Evolutionary conservation across 352 stramenopile genomes (phyloP).

Genomic region (Phytopythium aichiense): DNA sequence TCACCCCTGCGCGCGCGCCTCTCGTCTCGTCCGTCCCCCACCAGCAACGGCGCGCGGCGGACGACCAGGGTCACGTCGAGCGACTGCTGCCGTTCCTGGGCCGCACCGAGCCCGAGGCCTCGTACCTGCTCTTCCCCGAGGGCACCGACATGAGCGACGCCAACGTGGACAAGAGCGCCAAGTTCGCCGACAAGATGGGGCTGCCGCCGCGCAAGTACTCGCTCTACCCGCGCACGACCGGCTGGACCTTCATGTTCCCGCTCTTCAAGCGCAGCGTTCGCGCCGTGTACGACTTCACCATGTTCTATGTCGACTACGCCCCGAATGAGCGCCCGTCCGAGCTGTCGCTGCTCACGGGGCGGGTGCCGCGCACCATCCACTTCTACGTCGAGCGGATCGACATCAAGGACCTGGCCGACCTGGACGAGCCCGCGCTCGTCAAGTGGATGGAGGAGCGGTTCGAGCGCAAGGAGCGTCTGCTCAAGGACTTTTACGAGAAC

Average conservation of each 20-base stretch:
- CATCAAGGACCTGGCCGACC: constrained; percentile 30
- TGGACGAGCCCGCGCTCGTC: constrained; percentile 37
- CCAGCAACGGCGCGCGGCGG: constrained; percentile 55
- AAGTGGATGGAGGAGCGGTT: constrained; percentile 66
- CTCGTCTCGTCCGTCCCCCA: neutral
- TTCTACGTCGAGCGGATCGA: constrained; percentile 69
- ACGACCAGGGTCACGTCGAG: constrained; percentile 53
- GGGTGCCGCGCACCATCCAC: constrained; percentile 54
- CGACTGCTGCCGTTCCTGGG: constrained; percentile 56
- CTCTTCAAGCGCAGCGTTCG: constrained; percentile 47
- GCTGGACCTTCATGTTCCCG: constrained; percentile 75
- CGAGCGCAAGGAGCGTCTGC: constrained; percentile 54
- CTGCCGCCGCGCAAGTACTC: constrained; percentile 49
- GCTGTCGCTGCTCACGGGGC: constrained; percentile 48
- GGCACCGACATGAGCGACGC: constrained; percentile 67
- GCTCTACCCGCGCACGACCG: constrained; percentile 73
- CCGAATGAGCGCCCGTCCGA: constrained; percentile 65
- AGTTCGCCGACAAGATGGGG: constrained; percentile 50
- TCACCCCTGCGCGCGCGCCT: neutral
- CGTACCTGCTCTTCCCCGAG: constrained; percentile 80
- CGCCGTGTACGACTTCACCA: constrained; percentile 78
- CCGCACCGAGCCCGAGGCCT: constrained; percentile 40
- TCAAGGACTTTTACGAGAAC: constrained; percentile 63
- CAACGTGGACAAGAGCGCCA: constrained; percentile 60
- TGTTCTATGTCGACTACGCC: constrained; percentile 76